Evolutionary conservation across 1,284 basidiomycete genomes (phyloP).

Genomic region (Cutaneotrichosporon cavernicola): DNA sequence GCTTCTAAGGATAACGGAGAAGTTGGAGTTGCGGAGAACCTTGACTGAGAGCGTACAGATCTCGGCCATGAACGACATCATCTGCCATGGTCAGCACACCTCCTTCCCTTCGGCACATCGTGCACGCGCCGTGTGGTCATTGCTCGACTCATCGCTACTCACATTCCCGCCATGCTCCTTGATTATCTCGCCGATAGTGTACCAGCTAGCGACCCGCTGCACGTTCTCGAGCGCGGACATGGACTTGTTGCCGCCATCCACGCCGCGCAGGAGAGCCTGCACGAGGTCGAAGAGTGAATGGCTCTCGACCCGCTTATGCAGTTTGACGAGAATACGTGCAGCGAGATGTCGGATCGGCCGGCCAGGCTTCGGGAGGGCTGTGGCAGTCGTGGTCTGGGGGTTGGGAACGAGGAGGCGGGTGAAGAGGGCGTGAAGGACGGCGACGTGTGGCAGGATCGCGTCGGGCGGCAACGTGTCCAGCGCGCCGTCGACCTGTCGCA

Average conservation of each 20-base stretch:
- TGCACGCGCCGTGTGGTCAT: background rate
- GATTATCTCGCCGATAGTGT: constrained; percentile 85
- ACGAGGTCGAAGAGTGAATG: constrained; percentile 82
- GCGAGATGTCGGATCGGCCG: constrained; percentile 77
- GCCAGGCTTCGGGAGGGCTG: constrained; percentile 69
- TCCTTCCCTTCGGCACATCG: background rate
- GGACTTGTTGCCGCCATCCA: constrained; percentile 52
- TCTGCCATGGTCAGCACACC: constrained; percentile 55
- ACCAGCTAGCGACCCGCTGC: constrained; percentile 63
- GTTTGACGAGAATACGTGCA: constrained; percentile 69
- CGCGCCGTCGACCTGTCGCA: constrained; percentile 46
- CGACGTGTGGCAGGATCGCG: constrained; percentile 32
- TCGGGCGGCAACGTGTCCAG: constrained; percentile 37
- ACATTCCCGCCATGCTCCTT: constrained; percentile 76
- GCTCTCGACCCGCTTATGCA: constrained; percentile 81
- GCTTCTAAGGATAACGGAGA: constrained; percentile 75
- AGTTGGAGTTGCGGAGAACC: constrained; percentile 65
- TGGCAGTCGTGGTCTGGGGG: constrained; percentile 17
- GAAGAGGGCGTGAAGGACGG: constrained; percentile 43
- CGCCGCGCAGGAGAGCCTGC: constrained; percentile 72
- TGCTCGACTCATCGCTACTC: constrained; percentile 32
- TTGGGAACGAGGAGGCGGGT: constrained; percentile 42
- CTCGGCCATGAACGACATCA: constrained; percentile 93
- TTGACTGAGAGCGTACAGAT: constrained; percentile 67
- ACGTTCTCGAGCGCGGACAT: constrained; percentile 60